These are phyloP conservation scores for Aurantiochytrium sp. DNA, from an alignment of 108 stramenopile species.

Conservation along the genomic window DNA sequence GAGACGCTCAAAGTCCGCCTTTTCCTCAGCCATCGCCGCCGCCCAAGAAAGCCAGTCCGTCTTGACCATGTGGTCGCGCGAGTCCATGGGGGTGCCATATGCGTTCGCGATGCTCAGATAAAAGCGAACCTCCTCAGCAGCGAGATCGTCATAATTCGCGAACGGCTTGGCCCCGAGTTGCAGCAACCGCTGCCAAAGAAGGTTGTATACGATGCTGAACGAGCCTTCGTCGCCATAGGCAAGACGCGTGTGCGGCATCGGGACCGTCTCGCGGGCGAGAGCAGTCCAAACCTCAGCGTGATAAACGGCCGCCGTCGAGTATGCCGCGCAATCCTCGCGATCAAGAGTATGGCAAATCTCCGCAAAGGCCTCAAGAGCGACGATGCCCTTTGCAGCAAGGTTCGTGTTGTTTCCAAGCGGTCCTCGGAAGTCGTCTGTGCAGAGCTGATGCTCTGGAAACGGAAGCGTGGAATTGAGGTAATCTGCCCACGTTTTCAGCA, in stretches of 20 bases:
- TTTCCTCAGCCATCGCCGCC: neutral
- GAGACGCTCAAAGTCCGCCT: neutral
- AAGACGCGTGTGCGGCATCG: neutral
- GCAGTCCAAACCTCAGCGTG: neutral
- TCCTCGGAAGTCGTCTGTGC: slow-evolving; percentile 23
- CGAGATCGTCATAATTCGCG: neutral
- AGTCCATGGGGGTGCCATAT: slow-evolving; percentile 11
- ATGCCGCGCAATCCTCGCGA: neutral
- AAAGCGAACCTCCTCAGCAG: neutral
- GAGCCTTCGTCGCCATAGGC: neutral
- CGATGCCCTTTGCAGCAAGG: slow-evolving; percentile 20
- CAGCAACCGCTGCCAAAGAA: neutral
- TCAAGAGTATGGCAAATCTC: neutral
- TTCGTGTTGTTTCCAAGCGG: slow-evolving; percentile 11
- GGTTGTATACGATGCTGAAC: neutral
- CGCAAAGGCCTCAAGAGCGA: slow-evolving; percentile 15
- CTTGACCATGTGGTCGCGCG: neutral
- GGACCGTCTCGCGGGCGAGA: neutral
- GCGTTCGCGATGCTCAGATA: neutral
- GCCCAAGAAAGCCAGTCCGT: slow-evolving; percentile 16
- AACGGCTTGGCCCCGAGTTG: neutral
- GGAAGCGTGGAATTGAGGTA: neutral
- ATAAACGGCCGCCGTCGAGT: neutral
- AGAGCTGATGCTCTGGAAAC: slow-evolving; percentile 11
- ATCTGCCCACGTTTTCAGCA: neutral